Evolutionary conservation across 2,329 filamentous ascomycete species (phyloP), one percentile per base, ranked within the genome.

Genomic region (Fusarium sp.): DNA sequence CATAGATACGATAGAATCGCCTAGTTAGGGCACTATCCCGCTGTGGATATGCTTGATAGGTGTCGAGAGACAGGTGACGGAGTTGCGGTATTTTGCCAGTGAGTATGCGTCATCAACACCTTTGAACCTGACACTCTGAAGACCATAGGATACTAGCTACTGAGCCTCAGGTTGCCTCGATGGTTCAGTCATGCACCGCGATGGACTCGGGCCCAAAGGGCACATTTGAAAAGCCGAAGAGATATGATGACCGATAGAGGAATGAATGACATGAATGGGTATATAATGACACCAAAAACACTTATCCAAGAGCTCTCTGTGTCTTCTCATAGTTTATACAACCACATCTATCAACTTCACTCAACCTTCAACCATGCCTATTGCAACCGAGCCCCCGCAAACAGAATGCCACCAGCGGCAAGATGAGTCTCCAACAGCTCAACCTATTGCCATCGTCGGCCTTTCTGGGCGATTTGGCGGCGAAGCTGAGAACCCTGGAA

Each of bases 391-490:
- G 25, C 25, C 25, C 25, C 25, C 25, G 6, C 25, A 27, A 27
- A 27, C 43, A 45, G 43, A 45, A 22, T 25, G 20, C 20, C 43
- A 12, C 6, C 43, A 20, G 20, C 20, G 20, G 20, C 43, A 14
- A 14, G 43, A 45, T 20, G 11, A 7, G 20, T 45, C 43, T 45
- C 20, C 20, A 6, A 11, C 20, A 4, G 20, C 11, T 20, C 43
- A 45, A 12, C 43, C 43, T 6, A 45, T 45, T 6, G 86, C 86
- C 76, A 83, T 87, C 32, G 81, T 87, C 20, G 86, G 86, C 69
- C 86, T 87, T 81, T 82, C 84, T 4, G 87, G 85, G 70, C 85
- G 85, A 22, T 80, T 87, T 57, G 84, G 86, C 0, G 86, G 86
- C 8, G 82, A 82, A 50, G 83, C 85, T 27, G 79, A 82, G 7